Conservation (phyloP, 768 basidiomycete species). For the Holtermannia corniformis region DNA sequence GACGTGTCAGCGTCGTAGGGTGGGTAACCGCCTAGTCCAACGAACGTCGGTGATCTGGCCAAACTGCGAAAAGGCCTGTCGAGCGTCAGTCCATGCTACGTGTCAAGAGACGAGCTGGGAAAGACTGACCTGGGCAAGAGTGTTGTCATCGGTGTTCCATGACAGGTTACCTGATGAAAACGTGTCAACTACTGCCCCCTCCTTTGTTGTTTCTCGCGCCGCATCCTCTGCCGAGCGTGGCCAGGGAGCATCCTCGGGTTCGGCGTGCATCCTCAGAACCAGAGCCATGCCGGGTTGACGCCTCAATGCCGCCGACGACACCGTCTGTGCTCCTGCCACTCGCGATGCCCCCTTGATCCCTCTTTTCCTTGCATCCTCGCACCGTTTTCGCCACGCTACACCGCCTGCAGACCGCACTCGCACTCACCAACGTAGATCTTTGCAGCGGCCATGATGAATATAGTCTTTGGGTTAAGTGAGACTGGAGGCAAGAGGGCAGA, state of each 20-base stretch:
- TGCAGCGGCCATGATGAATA: conserved; percentile 22
- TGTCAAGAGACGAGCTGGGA: conserved; percentile 4
- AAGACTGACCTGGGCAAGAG: conserved; percentile 65
- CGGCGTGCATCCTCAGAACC: conserved; percentile 1
- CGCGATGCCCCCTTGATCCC: neutral
- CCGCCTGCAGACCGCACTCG: neutral
- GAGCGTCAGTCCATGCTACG: neutral
- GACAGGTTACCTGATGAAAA: conserved; percentile 39
- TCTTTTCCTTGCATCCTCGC: too few relatives aligned
- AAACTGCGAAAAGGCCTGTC: conserved; percentile 69
- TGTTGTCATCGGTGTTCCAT: conserved; percentile 73
- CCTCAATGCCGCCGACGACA: neutral
- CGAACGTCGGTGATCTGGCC: conserved; percentile 88
- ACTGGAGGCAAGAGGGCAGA: conserved; percentile 2
- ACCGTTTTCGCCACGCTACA: neutral
- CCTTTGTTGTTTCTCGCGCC: conserved; percentile 3
- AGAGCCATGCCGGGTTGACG: neutral
- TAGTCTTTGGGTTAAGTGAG: neutral
- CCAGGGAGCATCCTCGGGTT: neutral
- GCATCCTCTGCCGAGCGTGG: neutral
- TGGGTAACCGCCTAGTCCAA: conserved; percentile 36
- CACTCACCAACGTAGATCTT: conserved; percentile 42
- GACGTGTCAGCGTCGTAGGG: conserved; percentile 4
- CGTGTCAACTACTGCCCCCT: conserved; percentile 4
- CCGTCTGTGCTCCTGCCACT: neutral